Conservation (phyloP, 345 rosid genomes). For the Murraya paniculata region DNA sequence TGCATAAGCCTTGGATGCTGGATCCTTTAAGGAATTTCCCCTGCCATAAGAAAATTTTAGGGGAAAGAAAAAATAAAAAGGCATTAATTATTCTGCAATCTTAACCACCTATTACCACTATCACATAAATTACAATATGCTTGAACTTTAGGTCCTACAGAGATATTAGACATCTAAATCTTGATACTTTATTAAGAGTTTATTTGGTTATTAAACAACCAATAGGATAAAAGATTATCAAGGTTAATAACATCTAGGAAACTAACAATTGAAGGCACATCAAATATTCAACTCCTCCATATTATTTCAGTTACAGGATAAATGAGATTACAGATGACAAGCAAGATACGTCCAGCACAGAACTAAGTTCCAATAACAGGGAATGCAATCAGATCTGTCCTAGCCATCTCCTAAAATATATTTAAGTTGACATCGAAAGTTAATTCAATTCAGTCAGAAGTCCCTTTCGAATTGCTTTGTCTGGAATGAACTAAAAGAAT, state of each 20-base stretch:
- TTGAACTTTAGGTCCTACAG: background rate
- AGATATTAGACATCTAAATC: background rate
- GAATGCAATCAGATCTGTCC: background rate
- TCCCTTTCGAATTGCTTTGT: background rate
- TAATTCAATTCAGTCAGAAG: background rate
- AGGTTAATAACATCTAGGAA: background rate
- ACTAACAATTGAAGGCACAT: background rate
- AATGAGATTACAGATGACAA: background rate
- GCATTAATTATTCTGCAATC: background rate
- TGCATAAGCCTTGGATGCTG: slow-evolving; percentile 88
- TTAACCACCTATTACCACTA: background rate
- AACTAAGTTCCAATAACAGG: background rate
- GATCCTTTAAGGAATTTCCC: slow-evolving; percentile 75
- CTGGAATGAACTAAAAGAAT: background rate
- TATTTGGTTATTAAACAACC: background rate
- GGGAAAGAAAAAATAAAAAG: background rate
- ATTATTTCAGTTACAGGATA: background rate
- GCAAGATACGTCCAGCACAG: background rate
- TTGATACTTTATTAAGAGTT: background rate
- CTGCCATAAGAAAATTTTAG: slow-evolving; percentile 34
- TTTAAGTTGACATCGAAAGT: background rate
- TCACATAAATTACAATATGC: slow-evolving; percentile 7
- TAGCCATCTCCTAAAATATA: background rate
- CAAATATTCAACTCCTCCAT: background rate
- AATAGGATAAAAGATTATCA: background rate